These are phyloP conservation scores for Sanguinoderma infundibulare DNA, from an alignment of 1,284 basidiomycete genomes.

Conservation along the genomic window DNA sequence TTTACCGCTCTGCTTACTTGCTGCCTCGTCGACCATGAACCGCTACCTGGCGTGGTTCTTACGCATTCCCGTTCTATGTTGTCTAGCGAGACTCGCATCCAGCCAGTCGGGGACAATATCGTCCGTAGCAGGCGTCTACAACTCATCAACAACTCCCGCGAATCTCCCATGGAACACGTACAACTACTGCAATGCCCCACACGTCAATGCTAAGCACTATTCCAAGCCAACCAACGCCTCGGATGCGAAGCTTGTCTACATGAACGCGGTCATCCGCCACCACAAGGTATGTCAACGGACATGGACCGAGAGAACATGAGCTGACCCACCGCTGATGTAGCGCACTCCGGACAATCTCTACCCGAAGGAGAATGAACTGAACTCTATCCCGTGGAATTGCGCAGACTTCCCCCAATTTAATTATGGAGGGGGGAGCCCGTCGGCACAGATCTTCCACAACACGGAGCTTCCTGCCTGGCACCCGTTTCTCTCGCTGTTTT, in stretches of 20 bases:
- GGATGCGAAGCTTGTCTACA: slow-evolving; percentile 36
- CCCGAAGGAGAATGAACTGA: slow-evolving; percentile 49
- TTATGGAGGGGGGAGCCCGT: slow-evolving; percentile 40
- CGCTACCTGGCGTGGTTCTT: slow-evolving; percentile 2
- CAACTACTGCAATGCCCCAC: slow-evolving; percentile 60
- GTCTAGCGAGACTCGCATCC: not conserved
- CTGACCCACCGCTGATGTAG: slow-evolving; percentile 23
- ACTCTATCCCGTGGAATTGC: slow-evolving; percentile 48
- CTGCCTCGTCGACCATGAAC: slow-evolving; percentile 5
- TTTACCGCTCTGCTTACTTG: not conserved
- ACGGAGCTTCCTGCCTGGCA: slow-evolving; percentile 41
- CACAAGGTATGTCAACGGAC: slow-evolving; percentile 41
- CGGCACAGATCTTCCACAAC: slow-evolving; percentile 43
- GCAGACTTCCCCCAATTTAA: slow-evolving; percentile 40
- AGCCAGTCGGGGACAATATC: slow-evolving; percentile 6
- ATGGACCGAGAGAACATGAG: not conserved
- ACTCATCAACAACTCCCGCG: slow-evolving; percentile 44
- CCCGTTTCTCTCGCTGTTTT: slow-evolving; percentile 51
- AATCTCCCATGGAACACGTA: slow-evolving; percentile 53
- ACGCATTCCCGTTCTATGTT: slow-evolving; percentile 8
- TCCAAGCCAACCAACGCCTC: slow-evolving; percentile 26
- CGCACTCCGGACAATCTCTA: slow-evolving; percentile 52
- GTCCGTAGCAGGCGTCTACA: slow-evolving; percentile 28
- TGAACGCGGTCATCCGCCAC: slow-evolving; percentile 47
- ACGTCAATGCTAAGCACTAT: slow-evolving; percentile 39